Base-by-base conservation (phyloP, 306 rosid species). In the Prosopis cineraria region DNA sequence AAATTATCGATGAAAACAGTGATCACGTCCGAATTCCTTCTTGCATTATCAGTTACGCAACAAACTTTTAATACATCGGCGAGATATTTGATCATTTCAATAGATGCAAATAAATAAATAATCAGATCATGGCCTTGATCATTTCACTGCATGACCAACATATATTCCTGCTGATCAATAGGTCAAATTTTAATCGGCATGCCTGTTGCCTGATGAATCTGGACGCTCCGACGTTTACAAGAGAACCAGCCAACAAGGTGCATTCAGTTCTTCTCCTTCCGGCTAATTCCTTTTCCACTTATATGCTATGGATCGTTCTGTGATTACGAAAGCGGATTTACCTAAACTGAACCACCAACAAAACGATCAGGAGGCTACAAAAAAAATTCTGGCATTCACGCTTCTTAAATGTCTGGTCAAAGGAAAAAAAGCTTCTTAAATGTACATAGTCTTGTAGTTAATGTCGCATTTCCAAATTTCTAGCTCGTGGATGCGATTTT, bases 231-330 rank as follows among this genome's bases (percentile, higher is more conserved):
- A 17, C 9, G 11, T 60, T 16, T 10, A 10, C 33, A 63, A 31
- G 40, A 24, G 67, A 43, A 37, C 56, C 66, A 22, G 31, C 41
- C 13, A 50, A 41, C 10, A 11, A n/a, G 22, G 7, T 33, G 6
- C 55, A 76, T 7, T 20, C 39, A 2, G 13, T 22, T 30, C 10
- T 50, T 7, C 56, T 78, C 53, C 58, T 20, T 47, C 72, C 11
- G 40, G 52, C 19, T 31, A 34, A 36, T 44, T 30, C 79, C 11
- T 72, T 68, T 76, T 55, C 11, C 56, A 20, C 41, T 24, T 52
- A 6, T 22, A 31, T 7, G 30, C 76, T 27, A 7, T 77, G 62
- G 76, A 80, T 83, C 87, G 81, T 77, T 86, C 87, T 77, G 69
- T 71, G 52, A 78, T 60, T 78, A 39, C 30, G 63, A 81, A 75